Evolutionary conservation across 805 yeast species (phyloP), one percentile per base, ranked within the genome.

Genomic region (Myxozyma neotropica): DNA sequence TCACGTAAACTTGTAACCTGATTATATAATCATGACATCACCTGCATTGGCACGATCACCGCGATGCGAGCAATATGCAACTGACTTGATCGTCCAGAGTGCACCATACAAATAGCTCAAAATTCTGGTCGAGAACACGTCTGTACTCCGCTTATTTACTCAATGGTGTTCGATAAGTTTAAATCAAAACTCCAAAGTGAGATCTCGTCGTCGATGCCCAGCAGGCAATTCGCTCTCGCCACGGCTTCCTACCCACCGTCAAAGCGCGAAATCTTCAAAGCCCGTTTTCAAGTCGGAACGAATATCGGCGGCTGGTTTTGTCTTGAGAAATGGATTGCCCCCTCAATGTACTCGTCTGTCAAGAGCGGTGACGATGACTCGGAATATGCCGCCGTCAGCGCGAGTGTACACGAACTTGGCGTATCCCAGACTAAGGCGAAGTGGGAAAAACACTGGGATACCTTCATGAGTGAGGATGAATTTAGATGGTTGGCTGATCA

Each of bases 231-330:
- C 23, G 39, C 12, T 36, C 43, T 48, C 23, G 53, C 43, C 6
- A 13, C 67, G 1, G 57, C 65, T 21, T 75, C 74, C 19, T 53
- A 58, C 17, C 66, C 73, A 12, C 78, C 80, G 8, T 71, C 74
- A 13, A 47, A 63, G 31, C 60, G 68, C 45, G 73, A 72, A 53
- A 67, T 76, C 40, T 64, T 60, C 57, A 72, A 70, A 45, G 61
- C 65, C 38, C 66, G 79, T 35, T 26, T 59, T 10, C 63, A 55
- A 10, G 43, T 19, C 15, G 66, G 66, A 36, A 50, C 50, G 13
- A 87, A 87, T 70, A 74, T 90, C 29, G 97, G 97, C 62, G 96
- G 96, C 39, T 91, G 96, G 96, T 80, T 91, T 54, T 89, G 91
- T 1, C 75, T 90, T 42, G 97, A 90, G 74, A 53, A 54, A 38